Percentiles rank a stretch among this genome's conserved stretches.
Conservation (phyloP, 2,329 filamentous ascomycete genomes). For the Calonectria montana region DNA sequence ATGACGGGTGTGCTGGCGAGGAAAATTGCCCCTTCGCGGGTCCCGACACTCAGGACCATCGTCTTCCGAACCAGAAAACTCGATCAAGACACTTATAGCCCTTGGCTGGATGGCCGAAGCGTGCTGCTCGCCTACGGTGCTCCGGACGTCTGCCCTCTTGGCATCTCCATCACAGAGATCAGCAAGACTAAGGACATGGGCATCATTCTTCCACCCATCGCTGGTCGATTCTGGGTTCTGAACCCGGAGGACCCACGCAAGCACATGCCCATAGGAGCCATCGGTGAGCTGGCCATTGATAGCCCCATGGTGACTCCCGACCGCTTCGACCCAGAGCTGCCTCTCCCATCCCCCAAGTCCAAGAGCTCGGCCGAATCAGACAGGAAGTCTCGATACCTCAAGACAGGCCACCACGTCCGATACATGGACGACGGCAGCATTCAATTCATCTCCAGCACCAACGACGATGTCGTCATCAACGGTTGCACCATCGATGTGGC, state of each 20-base stretch:
- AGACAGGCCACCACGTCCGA: slow-evolving; percentile 63
- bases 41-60: slow-evolving; percentile 54
- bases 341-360: slow-evolving; percentile 40
- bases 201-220: slow-evolving; percentile 60
- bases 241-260: slow-evolving; percentile 62
- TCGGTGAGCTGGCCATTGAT: slow-evolving; percentile 71
- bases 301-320: slow-evolving; percentile 54
- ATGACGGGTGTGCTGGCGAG: slow-evolving; percentile 70
- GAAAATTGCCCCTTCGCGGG: slow-evolving; percentile 50
- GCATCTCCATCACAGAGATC: slow-evolving; percentile 60
- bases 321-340: slow-evolving; percentile 46
- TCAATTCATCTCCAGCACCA: slow-evolving; percentile 58
- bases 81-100: slow-evolving; percentile 59
- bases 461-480: slow-evolving; percentile 54
- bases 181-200: slow-evolving; percentile 49
- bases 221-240: slow-evolving; percentile 64
- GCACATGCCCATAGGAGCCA: slow-evolving; percentile 63
- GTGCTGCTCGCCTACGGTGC: slow-evolving; percentile 64
- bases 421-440: slow-evolving; percentile 61
- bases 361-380: slow-evolving; percentile 28
- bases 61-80: slow-evolving; percentile 63
- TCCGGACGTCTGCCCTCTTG: slow-evolving; percentile 63
- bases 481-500: slow-evolving; percentile 55
- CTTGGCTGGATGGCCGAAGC: slow-evolving; percentile 58
- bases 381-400: slow-evolving; percentile 54